Evolutionary conservation across 1,284 basidiomycete genomes (phyloP), one percentile per base, ranked within the genome.

Genomic region (Mycosarcoma mackinlayi): DNA sequence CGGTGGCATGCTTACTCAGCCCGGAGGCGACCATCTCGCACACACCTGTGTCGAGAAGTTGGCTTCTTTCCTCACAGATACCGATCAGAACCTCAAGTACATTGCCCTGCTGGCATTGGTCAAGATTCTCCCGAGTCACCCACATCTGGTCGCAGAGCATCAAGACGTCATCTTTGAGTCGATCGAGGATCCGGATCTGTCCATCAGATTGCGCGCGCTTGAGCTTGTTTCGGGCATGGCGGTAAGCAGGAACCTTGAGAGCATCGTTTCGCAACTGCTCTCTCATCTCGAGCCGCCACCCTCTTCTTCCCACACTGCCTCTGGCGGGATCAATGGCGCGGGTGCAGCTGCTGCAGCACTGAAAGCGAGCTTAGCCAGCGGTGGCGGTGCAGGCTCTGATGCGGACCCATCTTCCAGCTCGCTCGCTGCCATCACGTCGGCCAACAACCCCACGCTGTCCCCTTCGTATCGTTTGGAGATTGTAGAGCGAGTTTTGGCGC

Each of bases 161-260:
- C 92, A 96, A 79, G 91, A 94, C 63, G 92, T 90, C 50, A 95
- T 99, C 46, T 86, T 98, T 39, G 85, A 90, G 7, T 94, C 92
- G 69, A 87, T 98, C 46, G 91, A 92, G 76, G 95, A 98, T 79
- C 88, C 91, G 54, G 96, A 99, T 83, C 89, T 97, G 54, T 95
- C 92, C 56, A 97, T 99, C 66, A 88, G 95, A 10, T 91, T 97
- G 89, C 87, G 94, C 44, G 94, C 95, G 1, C 87, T 99, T 19
- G 95, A 98, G 79, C 87, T 99, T 3, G 88, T 96, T 21, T 91
- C 92, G 37, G 92, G 92, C 1, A 95, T 98, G 90, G 94, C 93
- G 77, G 31, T 91, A 64, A 87, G 87, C 57, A 85, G 88, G 59
- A 98, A 93, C 80, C 86, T 97, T 4, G 93, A 93, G 80, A 89